phyloP scores from a whole-genome alignment of 352 stramenopile genomes.

The Thalassiosira livingstoniorum region DNA sequence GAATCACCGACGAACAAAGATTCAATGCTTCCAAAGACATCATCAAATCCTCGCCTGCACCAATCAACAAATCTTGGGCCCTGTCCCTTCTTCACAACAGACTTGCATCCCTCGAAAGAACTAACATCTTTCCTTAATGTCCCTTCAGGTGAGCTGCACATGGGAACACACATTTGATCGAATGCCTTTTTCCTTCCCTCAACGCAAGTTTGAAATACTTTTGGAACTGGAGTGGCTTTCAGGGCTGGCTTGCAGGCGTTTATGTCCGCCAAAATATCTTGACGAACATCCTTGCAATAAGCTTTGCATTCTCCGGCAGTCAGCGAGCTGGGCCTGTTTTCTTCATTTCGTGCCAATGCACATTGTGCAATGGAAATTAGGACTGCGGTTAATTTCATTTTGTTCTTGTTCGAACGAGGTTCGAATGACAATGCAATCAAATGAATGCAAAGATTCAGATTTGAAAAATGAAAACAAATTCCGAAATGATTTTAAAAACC shows the following conservation, averaged over 20 bases:
- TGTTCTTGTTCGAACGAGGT: too few relatives aligned
- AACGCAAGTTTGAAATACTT: conserved; percentile 47
- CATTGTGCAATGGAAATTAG: too few relatives aligned
- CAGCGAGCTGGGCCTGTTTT: too few relatives aligned
- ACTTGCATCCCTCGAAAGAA: conserved; percentile 40
- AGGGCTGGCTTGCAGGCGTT: conserved; percentile 12
- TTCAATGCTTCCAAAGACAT: conserved; percentile 1
- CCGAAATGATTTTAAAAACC: too few relatives aligned
- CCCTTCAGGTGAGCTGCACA: conserved; percentile 19
- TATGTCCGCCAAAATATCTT: conserved; percentile 18
- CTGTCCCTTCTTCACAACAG: not conserved
- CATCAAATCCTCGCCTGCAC: conserved; percentile 29
- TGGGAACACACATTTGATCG: conserved; percentile 33
- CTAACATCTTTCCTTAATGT: not conserved
- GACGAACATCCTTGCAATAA: conserved; percentile 32
- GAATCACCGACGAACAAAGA: not conserved
- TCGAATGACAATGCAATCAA: too few relatives aligned
- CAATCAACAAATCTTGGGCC: conserved; percentile 3
- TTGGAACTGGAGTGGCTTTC: conserved; percentile 13
- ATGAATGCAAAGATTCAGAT: too few relatives aligned
- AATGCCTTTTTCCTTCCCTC: conserved; percentile 47
- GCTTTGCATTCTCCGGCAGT: conserved; percentile 26
- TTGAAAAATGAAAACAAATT: too few relatives aligned
- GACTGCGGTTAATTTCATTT: too few relatives aligned
- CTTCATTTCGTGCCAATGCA: too few relatives aligned